Conservation (phyloP, 805 yeast genomes). For the Saccharomycopsis fodiens region DNA sequence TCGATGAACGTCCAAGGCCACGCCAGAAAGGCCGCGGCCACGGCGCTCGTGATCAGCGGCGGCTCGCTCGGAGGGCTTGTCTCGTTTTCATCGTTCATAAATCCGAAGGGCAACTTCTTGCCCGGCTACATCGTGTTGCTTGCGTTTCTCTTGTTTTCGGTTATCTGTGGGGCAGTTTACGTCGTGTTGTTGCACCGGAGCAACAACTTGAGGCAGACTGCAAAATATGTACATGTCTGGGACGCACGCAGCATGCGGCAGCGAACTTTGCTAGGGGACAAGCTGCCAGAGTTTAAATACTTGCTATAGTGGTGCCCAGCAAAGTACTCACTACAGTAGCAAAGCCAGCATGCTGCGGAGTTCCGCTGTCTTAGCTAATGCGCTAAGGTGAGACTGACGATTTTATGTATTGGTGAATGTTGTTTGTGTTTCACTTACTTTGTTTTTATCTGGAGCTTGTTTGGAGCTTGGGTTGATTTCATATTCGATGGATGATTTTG, state of each 20-base stretch:
- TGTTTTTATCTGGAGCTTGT: no score
- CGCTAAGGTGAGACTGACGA: no score
- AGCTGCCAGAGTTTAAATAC: background rate
- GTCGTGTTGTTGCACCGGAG: background rate
- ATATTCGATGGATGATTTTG: no score
- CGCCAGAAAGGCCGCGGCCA: slow-evolving; percentile 46
- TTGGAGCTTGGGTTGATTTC: no score
- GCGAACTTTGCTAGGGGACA: background rate
- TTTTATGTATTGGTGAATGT: no score
- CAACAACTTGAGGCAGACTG: background rate
- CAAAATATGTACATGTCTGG: background rate
- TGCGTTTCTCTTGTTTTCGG: background rate
- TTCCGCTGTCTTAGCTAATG: no score
- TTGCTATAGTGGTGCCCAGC: no score
- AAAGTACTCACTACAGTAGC: no score
- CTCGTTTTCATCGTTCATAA: slow-evolving; percentile 42
- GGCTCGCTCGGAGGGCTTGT: slow-evolving; percentile 69
- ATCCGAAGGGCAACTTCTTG: background rate
- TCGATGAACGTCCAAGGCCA: slow-evolving; percentile 49
- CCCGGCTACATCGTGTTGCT: background rate
- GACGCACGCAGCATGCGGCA: background rate
- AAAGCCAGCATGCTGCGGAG: no score
- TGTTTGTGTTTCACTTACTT: no score
- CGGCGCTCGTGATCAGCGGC: slow-evolving; percentile 58
- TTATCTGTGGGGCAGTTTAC: background rate